These are phyloP conservation scores for Massospora cicadina DNA, from an alignment of 371 early-diverging fungal species.

Conservation along the genomic window DNA sequence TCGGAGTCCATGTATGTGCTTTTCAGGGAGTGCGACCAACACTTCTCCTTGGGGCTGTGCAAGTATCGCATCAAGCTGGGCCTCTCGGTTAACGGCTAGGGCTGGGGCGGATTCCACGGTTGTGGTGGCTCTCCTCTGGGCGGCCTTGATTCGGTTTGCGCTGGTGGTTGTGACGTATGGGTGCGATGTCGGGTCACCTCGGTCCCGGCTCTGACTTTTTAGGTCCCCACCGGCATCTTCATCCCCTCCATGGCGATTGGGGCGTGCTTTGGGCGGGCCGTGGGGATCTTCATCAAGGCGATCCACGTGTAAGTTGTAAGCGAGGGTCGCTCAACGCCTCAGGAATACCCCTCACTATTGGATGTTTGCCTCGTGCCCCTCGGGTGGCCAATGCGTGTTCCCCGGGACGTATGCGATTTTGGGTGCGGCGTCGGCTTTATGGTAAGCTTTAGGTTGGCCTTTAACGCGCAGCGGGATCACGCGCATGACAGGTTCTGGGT, in stretches of 20 bases:
- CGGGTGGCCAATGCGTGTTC: conserved; percentile 56
- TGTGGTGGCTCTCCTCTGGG: conserved; percentile 23
- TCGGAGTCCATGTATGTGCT: conserved; percentile 55
- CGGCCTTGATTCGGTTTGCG: conserved; percentile 38
- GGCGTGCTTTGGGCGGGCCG: conserved; percentile 70
- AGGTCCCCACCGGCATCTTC: conserved; percentile 82
- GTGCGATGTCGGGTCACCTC: conserved; percentile 21
- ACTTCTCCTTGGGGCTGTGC: conserved; percentile 43
- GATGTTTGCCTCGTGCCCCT: conserved; percentile 55
- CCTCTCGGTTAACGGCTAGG: background rate
- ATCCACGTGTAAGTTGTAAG: conserved; percentile 23
- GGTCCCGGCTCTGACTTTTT: background rate
- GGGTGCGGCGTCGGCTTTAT: conserved; percentile 85
- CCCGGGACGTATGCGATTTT: conserved; percentile 93
- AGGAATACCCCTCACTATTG: conserved; percentile 42
- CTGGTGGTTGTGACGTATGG: conserved; percentile 67
- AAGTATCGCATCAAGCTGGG: conserved; percentile 21
- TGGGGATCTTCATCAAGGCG: conserved; percentile 69
- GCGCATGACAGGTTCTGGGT: conserved; percentile 32
- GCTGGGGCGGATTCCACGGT: background rate
- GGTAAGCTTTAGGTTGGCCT: conserved; percentile 21
- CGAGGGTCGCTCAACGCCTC: conserved; percentile 4
- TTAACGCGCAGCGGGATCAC: conserved; percentile 32
- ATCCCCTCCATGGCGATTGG: conserved; percentile 84
- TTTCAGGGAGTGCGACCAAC: conserved; percentile 60